Evolutionary conservation across 345 rosid genomes (phyloP).

Genomic region (Microcos paniculata): DNA sequence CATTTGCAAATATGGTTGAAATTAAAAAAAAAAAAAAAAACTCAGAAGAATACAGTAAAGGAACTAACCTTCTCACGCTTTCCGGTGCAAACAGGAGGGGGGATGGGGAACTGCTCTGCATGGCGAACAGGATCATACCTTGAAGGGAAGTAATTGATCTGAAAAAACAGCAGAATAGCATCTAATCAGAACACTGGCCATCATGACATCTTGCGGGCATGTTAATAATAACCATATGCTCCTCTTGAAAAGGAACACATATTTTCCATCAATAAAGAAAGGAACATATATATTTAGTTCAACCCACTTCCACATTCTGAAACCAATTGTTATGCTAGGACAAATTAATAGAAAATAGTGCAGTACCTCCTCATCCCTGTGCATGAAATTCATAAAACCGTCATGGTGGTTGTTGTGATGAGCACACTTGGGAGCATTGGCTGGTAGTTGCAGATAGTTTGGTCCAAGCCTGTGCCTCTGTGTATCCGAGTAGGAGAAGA

Average conservation of each 20-base stretch:
- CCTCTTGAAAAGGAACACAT: not conserved
- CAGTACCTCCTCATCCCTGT: constrained; percentile 85
- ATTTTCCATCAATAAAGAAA: not conserved
- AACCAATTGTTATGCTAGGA: not conserved
- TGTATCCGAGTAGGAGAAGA: constrained; percentile 89
- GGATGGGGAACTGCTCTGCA: constrained; percentile 63
- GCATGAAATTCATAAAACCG: constrained; percentile 91
- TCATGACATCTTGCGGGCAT: not conserved
- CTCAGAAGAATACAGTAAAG: not conserved
- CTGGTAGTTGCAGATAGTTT: constrained; percentile 92
- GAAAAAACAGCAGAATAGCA: constrained; percentile 24
- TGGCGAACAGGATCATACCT: constrained; percentile 77
- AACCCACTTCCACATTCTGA: not conserved
- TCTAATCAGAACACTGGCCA: constrained; percentile 3
- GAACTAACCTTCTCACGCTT: constrained; percentile 76
- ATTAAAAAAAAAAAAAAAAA: not conserved
- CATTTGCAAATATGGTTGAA: not conserved
- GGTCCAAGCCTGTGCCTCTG: constrained; percentile 99
- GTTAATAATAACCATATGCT: not conserved
- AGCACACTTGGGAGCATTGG: constrained; percentile 89
- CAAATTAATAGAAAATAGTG: constrained; percentile 1
- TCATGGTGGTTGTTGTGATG: constrained; percentile 97
- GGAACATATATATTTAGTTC: not conserved
- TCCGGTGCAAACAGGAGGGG: constrained; percentile 56
- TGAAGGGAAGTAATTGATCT: constrained; percentile 96